A percentile compares a stretch with the other conserved stretches of the same genome.
phyloP scores from a whole-genome alignment of 2,329 filamentous ascomycete species.

The Monilinia fructigena region DNA sequence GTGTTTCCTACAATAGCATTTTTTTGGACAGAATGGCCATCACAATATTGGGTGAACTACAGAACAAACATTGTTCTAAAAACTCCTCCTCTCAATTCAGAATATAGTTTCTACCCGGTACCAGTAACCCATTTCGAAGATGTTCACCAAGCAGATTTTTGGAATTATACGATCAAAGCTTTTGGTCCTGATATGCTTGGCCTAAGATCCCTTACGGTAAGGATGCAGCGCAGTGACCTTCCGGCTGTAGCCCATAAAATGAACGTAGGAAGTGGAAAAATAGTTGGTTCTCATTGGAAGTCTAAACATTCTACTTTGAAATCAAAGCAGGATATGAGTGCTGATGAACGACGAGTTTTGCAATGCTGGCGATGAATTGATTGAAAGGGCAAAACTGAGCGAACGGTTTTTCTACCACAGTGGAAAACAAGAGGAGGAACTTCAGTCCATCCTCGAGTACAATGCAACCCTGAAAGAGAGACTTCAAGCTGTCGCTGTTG shows the following conservation, averaged over 20 bases:
- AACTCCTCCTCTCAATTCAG: neutral
- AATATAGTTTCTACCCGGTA: slow-evolving; percentile 4
- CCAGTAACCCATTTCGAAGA: slow-evolving; percentile 6
- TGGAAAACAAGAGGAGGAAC: neutral
- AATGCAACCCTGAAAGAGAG: neutral
- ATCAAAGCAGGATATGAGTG: slow-evolving; percentile 8
- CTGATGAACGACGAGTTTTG: slow-evolving; percentile 1
- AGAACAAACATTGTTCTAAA: neutral
- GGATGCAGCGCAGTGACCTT: neutral
- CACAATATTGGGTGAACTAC: neutral
- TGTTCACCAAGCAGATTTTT: slow-evolving; percentile 9
- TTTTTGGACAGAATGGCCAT: slow-evolving; percentile 13
- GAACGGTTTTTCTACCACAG: neutral
- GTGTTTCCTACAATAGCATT: neutral
- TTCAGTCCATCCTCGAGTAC: neutral
- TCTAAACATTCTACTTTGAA: neutral
- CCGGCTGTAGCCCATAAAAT: neutral
- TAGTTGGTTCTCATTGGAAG: neutral
- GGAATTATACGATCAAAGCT: neutral
- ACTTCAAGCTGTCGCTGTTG: neutral
- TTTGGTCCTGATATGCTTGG: slow-evolving; percentile 5
- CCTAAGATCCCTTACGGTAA: neutral
- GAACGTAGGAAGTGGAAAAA: neutral
- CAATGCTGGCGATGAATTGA: neutral
- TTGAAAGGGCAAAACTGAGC: slow-evolving; percentile 3